Conservation (phyloP, 208 protist genomes). For the Leishmania turanica region DNA sequence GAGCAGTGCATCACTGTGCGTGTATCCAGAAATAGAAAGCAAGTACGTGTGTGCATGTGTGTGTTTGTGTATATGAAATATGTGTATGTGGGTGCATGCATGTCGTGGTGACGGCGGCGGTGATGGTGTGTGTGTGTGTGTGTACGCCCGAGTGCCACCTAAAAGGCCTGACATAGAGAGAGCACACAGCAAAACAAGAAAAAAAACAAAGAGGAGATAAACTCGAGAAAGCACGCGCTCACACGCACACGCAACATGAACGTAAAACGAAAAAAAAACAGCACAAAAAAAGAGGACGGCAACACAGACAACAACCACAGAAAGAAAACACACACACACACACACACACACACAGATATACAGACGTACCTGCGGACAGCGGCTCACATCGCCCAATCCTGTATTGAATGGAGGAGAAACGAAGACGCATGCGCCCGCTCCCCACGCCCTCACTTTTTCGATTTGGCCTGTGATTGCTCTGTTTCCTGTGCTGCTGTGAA, state of each 20-base stretch:
- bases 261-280: constrained; percentile 15
- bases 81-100: neutral
- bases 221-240: neutral
- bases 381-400: neutral
- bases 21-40: neutral
- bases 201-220: constrained; percentile 1
- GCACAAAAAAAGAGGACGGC: neutral
- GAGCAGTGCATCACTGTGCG: neutral
- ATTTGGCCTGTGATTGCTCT: neutral
- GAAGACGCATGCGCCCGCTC: neutral
- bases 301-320: neutral
- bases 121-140: neutral
- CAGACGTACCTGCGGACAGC: neutral
- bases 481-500: neutral
- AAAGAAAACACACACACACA: neutral
- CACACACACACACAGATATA: neutral
- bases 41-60: neutral
- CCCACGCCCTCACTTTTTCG: neutral
- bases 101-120: neutral
- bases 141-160: neutral
- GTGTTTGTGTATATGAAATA: neutral
- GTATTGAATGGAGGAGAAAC: neutral
- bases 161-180: neutral
- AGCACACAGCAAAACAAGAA: constrained; percentile 1
- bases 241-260: neutral